phyloP scores from a whole-genome alignment of 192 early-diverging fungal species.

The Coemansia sp. region DNA sequence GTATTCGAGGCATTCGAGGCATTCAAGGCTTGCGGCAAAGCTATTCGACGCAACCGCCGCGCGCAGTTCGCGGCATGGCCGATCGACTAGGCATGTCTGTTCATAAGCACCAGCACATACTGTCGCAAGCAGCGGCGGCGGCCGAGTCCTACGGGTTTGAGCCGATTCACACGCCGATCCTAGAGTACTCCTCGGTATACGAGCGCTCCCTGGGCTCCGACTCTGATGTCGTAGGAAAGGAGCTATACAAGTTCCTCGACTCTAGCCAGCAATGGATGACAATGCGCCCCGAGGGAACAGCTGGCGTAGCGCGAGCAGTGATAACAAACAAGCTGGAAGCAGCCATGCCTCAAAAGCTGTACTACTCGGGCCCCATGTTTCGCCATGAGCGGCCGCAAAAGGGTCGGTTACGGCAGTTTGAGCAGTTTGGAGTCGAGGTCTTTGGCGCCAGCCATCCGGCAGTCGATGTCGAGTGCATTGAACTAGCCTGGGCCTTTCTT shows the following conservation, averaged over 20 bases:
- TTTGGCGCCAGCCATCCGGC: slow-evolving; percentile 59
- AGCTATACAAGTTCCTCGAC: slow-evolving; percentile 68
- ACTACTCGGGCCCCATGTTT: slow-evolving; percentile 71
- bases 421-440: slow-evolving; percentile 70
- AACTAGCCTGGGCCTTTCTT: slow-evolving; percentile 57
- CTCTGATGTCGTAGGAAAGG: slow-evolving; percentile 72
- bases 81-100: slow-evolving; percentile 60
- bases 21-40: neutral
- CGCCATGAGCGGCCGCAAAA: slow-evolving; percentile 73
- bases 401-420: slow-evolving; percentile 71
- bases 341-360: slow-evolving; percentile 59
- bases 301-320: slow-evolving; percentile 44
- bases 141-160: slow-evolving; percentile 60
- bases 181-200: slow-evolving; percentile 68
- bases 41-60: slow-evolving; percentile 24
- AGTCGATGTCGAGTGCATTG: slow-evolving; percentile 65
- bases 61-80: slow-evolving; percentile 65
- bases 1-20: slow-evolving; percentile 10
- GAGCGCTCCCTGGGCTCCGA: slow-evolving; percentile 64
- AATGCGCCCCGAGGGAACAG: slow-evolving; percentile 73
- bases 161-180: slow-evolving; percentile 65
- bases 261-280: slow-evolving; percentile 61
- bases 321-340: slow-evolving; percentile 52
- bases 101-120: slow-evolving; percentile 54
- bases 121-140: slow-evolving; percentile 33